These are phyloP conservation scores for Capsicum baccatum DNA, from an alignment of 257 asterid genomes.

Conservation along the genomic window DNA sequence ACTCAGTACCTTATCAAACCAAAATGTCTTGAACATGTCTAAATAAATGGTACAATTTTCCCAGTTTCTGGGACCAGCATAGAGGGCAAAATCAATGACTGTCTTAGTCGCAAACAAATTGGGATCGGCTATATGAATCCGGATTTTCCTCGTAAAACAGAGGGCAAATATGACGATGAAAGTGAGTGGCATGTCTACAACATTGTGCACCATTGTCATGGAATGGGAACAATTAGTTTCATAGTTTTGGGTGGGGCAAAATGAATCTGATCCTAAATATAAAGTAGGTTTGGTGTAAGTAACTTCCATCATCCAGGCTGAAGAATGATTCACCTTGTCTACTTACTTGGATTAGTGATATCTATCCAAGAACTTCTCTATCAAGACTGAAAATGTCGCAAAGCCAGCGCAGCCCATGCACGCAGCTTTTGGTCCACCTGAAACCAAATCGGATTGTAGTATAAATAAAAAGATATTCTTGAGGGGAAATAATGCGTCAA, in stretches of 20 bases:
- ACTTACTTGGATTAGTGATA: slow-evolving; percentile 29
- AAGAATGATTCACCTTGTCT: neutral
- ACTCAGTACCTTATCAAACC: no score
- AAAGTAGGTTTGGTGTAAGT: slow-evolving; percentile 23
- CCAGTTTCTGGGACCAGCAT: neutral
- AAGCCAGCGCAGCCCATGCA: slow-evolving; percentile 62
- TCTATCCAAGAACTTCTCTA: slow-evolving; percentile 60
- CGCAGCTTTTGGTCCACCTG: slow-evolving; percentile 64
- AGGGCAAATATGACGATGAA: neutral
- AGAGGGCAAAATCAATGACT: neutral
- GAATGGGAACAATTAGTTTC: neutral
- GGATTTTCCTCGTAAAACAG: neutral
- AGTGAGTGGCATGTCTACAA: neutral
- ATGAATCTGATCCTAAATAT: neutral
- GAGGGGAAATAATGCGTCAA: neutral
- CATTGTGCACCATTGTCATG: neutral
- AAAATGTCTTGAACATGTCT: neutral
- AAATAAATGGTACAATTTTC: neutral
- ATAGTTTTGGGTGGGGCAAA: neutral
- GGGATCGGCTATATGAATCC: neutral
- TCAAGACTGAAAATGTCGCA: slow-evolving; percentile 60
- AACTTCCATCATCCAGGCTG: neutral
- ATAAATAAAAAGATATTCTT: neutral
- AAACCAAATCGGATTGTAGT: neutral
- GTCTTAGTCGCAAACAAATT: neutral